phyloP scores from a whole-genome alignment of 2,329 filamentous ascomycete species.

The Aspergillus pseudoterreus region DNA sequence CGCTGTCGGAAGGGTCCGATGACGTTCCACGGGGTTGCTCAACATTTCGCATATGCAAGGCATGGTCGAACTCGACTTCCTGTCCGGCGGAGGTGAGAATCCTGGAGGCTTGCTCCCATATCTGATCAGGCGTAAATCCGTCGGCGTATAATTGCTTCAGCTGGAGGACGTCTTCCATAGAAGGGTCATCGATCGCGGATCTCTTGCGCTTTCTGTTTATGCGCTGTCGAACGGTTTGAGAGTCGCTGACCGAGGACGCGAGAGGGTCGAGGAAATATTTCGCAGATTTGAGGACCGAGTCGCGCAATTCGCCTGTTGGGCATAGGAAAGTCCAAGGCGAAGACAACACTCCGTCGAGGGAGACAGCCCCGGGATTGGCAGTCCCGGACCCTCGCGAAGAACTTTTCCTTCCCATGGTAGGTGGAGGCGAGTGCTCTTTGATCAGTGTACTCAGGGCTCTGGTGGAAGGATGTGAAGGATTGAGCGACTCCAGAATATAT shows the following conservation, averaged over 20 bases:
- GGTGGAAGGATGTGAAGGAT: too few species aligned
- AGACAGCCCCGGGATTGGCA: not conserved
- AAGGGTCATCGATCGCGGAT: constrained; percentile 47
- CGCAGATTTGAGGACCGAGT: constrained; percentile 68
- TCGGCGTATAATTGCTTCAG: constrained; percentile 79
- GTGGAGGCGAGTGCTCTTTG: too few species aligned
- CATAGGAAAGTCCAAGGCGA: constrained; percentile 74
- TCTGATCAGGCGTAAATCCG: constrained; percentile 81
- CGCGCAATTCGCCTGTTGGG: constrained; percentile 63
- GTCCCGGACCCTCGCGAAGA: not conserved
- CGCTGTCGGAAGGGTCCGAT: constrained; percentile 3
- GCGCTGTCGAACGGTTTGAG: constrained; percentile 66
- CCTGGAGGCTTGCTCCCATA: constrained; percentile 89
- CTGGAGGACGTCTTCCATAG: constrained; percentile 58
- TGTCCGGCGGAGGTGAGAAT: constrained; percentile 66
- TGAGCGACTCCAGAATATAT: too few species aligned
- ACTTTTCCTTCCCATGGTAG: not conserved
- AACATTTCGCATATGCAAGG: constrained; percentile 28
- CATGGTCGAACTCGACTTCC: constrained; percentile 50
- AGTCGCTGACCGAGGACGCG: constrained; percentile 67
- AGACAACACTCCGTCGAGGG: constrained; percentile 44
- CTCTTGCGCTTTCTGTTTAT: constrained; percentile 75
- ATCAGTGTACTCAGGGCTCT: too few species aligned
- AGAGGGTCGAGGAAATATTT: constrained; percentile 78
- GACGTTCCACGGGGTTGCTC: not conserved